Base-by-base conservation (phyloP, 2,329 filamentous ascomycete species). In the Cordyceps fumosorosea region DNA sequence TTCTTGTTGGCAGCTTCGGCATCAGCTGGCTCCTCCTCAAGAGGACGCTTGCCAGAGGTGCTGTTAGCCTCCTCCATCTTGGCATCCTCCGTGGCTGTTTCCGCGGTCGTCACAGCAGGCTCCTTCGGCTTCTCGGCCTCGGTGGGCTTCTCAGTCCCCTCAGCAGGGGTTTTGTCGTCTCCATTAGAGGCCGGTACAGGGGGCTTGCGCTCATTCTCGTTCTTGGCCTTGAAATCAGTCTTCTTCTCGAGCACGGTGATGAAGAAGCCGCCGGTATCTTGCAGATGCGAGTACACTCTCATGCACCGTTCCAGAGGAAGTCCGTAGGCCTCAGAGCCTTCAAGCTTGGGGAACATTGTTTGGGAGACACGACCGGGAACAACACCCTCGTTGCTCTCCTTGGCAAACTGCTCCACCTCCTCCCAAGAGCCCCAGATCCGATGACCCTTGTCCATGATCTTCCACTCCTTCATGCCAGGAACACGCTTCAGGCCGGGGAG, bases 191-290 rank as follows among this genome's bases (percentile, higher is more conserved):
- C 22, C 8, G 52, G 29, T 3, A 32, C 47, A 24, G 55, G 63
- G 14, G 52, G 58, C 70, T 82, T 84, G 60, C 76, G 72, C 62
- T 81, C 79, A 5, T 83, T 81, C 74, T 95, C 90, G 24, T 87
- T 87, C 74, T 84, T 89, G 10, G 87, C 89, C 72, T 84, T 89
- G 73, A 96, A 92, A 67, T 97, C 95, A 29, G 85, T 84, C 73
- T 88, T 88, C 82, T 99, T 99, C 79, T 97, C 90, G 20, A 99
- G 78, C 0, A 97, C 93, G 0, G 92, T 89, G 72, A 99, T 97
- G 78, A 99, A 99, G 81, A 99, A 99, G 24, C 89, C 93, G 62
- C 95, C 95, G 3, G 95, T 99, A 69, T 99, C 92, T 76, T 99
- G 95, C 71, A 92, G 83, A 74, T 99, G 95, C 40, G 93, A 90